Base-by-base conservation (phyloP, 2,329 filamentous ascomycete species). In the Pseudogymnoascus pannorum region DNA sequence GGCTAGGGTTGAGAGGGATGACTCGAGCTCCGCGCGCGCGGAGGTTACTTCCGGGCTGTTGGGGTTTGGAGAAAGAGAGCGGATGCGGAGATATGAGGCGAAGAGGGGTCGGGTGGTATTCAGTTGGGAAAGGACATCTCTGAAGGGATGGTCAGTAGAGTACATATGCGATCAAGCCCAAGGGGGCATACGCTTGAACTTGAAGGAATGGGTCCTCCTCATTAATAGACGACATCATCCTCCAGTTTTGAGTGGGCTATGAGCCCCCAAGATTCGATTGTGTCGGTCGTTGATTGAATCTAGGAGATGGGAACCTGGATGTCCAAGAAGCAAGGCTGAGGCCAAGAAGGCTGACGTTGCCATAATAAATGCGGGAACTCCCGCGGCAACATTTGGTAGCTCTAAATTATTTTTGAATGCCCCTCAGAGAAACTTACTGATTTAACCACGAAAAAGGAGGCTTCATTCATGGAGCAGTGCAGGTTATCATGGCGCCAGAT, bases 81-180 rank as follows among this genome's bases (percentile, higher is more conserved):
- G 91, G 77, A 99, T 99, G 72, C 94, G 93, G 44, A 96, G 84
- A 79, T 96, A 99, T 14, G 92, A 97, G 66, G 89, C 87, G 80
- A 97, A 97, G 62, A 97, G 86, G 59, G 92, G 87, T 8, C 93
- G 88, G 60, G 91, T 89, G 12, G 85, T 85, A 66, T 88, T 83
- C 66, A 99, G 86, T 64, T 95, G 89, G 65, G 86, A 78, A 67
- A 96, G 87, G 67, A 97, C 91, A 77, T 99, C 94, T 76, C 92
- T 96, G 72, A 63, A 57, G 24, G 22, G 14, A 44, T 18, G 22
- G 51, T 58, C 31, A 64, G 18, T 61, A 60, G 64, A 64, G 42
- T 40, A 60, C 33, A 4, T 42, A 51, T 57, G 40, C 22, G 48
- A 48, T 22, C 26, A 51, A 48, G 24, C 59, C 59, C 22, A 36